Evolutionary conservation across 371 early-diverging fungal genomes (phyloP).

Genomic region (Rhizopus microsporus): DNA sequence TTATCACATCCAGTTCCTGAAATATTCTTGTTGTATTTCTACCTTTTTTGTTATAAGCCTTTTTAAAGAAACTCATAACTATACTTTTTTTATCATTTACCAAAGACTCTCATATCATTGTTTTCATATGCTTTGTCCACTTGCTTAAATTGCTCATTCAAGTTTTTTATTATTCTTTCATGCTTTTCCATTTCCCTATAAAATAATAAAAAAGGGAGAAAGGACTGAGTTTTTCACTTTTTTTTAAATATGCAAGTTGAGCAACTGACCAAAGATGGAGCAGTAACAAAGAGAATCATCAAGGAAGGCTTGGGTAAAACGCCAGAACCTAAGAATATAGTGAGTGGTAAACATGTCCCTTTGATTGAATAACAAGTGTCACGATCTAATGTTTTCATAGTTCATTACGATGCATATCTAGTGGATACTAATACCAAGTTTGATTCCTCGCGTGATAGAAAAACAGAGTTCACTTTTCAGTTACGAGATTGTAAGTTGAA

Average conservation of each 20-base stretch:
- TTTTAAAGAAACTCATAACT: background rate
- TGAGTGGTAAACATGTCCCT: constrained; percentile 25
- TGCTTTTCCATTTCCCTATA: constrained; percentile 16
- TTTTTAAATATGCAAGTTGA: background rate
- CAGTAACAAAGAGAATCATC: constrained; percentile 41
- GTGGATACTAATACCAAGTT: constrained; percentile 22
- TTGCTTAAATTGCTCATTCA: constrained; percentile 20
- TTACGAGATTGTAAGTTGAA: background rate
- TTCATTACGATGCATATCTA: constrained; percentile 39
- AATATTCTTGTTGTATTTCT: constrained; percentile 17
- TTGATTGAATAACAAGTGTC: background rate
- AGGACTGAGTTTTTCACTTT: background rate
- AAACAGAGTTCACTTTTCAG: constrained; percentile 19
- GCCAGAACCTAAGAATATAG: constrained; percentile 25
- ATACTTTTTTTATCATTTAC: constrained; percentile 3
- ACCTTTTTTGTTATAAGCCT: constrained; percentile 4
- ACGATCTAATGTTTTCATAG: constrained; percentile 12
- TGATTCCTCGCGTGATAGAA: constrained; percentile 41
- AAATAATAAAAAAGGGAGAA: background rate
- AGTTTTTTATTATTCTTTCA: constrained; percentile 12
- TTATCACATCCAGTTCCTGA: constrained; percentile 22
- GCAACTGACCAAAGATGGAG: constrained; percentile 35
- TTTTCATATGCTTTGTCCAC: constrained; percentile 17
- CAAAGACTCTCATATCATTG: constrained; percentile 22
- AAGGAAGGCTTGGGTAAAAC: constrained; percentile 24